phyloP scores from a whole-genome alignment of 805 yeast genomes.

The Cyberlindnera euphorbiiphila region DNA sequence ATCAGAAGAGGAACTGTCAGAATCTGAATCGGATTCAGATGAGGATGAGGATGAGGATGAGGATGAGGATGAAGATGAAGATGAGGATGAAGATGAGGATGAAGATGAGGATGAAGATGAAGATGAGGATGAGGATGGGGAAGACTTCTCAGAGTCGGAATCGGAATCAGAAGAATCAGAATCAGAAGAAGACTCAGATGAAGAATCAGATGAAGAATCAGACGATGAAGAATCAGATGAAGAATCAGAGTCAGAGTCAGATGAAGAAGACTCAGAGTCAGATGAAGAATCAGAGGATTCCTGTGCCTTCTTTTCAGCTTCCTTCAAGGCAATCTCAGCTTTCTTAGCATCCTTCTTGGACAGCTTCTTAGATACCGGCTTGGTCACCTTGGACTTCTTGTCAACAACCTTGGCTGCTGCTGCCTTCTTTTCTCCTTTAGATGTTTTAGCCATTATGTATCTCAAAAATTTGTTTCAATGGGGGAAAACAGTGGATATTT shows the following conservation, averaged over 20 bases:
- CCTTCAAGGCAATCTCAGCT: conserved; percentile 27
- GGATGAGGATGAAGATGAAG: conserved; percentile 4
- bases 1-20: conserved; percentile 15
- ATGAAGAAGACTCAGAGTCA: conserved; percentile 22
- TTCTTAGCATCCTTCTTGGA: conserved; percentile 30
- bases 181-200: conserved; percentile 12
- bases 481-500: too few relatives aligned
- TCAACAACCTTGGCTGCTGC: conserved; percentile 16
- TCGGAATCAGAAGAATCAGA: conserved; percentile 17
- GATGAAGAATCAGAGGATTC: conserved; percentile 29
- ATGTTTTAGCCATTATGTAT: conserved; percentile 25
- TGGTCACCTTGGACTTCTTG: conserved; percentile 24
- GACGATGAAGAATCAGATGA: conserved; percentile 10
- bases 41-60: conserved; percentile 9
- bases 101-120: conserved; percentile 4
- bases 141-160: conserved; percentile 12
- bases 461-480: too few relatives aligned
- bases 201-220: conserved; percentile 23
- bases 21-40: conserved; percentile 3
- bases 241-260: conserved; percentile 16
- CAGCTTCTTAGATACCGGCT: conserved; percentile 23
- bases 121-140: conserved; percentile 6
- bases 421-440: conserved; percentile 21
- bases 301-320: conserved; percentile 27
- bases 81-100: conserved; percentile 8